Evolutionary conservation across 2,329 filamentous ascomycete genomes (phyloP), one percentile per base, ranked within the genome.

Genomic region (Calonectria hawksworthii): DNA sequence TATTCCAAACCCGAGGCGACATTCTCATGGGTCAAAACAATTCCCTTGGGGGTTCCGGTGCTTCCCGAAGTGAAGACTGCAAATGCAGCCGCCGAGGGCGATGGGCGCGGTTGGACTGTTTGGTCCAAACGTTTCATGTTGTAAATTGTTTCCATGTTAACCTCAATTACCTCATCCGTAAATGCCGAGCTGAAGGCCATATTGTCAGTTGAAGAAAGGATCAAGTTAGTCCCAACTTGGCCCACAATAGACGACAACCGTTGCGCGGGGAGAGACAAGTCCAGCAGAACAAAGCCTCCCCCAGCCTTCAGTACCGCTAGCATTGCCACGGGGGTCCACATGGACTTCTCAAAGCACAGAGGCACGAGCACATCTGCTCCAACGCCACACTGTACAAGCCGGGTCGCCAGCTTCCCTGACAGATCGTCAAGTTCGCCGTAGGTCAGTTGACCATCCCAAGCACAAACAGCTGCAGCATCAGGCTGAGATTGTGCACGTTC

Each of bases 401-500:
- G 79, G 11, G 76, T 76, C 6, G 87, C 87, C 16, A 88, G 81
- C 2, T 80, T 74, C 41, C 83, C 84, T 0, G 87, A 87, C 14
- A 83, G 78, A 0, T 77, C 71, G 52, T 87, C 84, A 1, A 88
- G 78, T 41, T 88, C 82, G 52, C 78, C 69, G 70, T 88, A 88
- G 10, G 86, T 86, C 69, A 87, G 83, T 52, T 80, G 14, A 30
- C 66, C 80, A 50, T 80, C 78, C 80, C 76, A 81, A 14, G 78
- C 74, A 51, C 65, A 79, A 30, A 81, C 63, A 14, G 78, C 79
- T 9, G 59, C 36, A 8, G 75, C 72, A 21, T 65, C 34, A 9
- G 77, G 79, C 18, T 71, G 59, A 6, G 70, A 61, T 21, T 63
- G 28, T 8, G 73, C 75, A 18, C 51, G 54, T 11, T 74, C 72